Conservation (phyloP, 2,329 filamentous ascomycete genomes). For the Fusarium sp. region DNA sequence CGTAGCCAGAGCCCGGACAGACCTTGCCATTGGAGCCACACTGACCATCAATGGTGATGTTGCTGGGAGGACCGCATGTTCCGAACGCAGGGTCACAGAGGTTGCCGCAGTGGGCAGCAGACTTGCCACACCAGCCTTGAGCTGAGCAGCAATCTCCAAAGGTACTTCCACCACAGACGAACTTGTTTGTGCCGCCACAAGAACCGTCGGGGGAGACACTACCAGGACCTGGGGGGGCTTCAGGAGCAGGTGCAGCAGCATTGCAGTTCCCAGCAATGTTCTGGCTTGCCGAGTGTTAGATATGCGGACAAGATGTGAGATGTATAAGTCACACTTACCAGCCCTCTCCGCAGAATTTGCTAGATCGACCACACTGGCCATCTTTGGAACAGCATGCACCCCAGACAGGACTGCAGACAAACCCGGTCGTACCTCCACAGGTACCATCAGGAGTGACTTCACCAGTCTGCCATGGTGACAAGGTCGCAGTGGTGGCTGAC, state of each 20-base stretch:
- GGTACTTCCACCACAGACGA: not conserved
- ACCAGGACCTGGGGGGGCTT: not conserved
- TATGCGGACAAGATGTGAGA: too few relatives aligned
- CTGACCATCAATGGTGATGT: constrained; percentile 2
- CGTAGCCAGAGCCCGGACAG: not conserved
- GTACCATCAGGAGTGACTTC: constrained; percentile 6
- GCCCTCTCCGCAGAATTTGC: constrained; percentile 16
- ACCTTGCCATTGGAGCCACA: constrained; percentile 10
- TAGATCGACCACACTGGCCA: constrained; percentile 10
- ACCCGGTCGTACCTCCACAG: constrained; percentile 5
- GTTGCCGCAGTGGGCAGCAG: constrained; percentile 7
- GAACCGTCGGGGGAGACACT: constrained; percentile 11
- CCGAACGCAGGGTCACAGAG: not conserved
- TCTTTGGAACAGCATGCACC: constrained; percentile 15
- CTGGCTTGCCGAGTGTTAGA: too few relatives aligned
- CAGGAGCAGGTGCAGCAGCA: not conserved
- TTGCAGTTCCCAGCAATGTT: constrained; percentile 12
- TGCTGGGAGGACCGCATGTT: constrained; percentile 1
- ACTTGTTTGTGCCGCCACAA: constrained; percentile 14
- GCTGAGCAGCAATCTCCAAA: constrained; percentile 8
- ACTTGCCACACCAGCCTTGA: constrained; percentile 8
- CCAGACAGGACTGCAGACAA: constrained; percentile 15
- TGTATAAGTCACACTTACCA: constrained; percentile 1
- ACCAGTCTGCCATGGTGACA: constrained; percentile 15
- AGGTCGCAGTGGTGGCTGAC: not conserved